Percentiles rank a stretch among this genome's conserved stretches.
These are phyloP conservation scores for Buddleja alternifolia DNA, from an alignment of 257 asterid species.

Conservation along the genomic window DNA sequence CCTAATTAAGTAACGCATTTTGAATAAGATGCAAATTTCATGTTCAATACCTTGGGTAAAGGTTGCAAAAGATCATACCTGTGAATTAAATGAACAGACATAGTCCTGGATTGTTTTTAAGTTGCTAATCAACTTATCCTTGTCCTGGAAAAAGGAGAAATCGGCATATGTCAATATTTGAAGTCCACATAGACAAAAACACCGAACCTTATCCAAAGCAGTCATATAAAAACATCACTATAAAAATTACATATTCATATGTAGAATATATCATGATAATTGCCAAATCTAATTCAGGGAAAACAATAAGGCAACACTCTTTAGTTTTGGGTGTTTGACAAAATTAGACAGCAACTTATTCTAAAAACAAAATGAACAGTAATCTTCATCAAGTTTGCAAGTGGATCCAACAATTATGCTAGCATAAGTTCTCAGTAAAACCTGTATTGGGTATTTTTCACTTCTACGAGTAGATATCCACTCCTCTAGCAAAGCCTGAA, in stretches of 20 bases:
- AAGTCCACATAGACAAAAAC: constrained; percentile 20
- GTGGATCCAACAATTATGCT: constrained; percentile 10
- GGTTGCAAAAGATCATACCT: constrained; percentile 50
- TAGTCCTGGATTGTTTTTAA: constrained; percentile 89
- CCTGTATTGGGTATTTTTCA: constrained; percentile 83
- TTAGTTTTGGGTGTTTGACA: background rate
- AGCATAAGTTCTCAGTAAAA: constrained; percentile 33
- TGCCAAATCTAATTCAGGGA: constrained; percentile 16
- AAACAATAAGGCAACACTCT: background rate
- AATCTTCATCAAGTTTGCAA: constrained; percentile 23
- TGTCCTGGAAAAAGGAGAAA: constrained; percentile 65
- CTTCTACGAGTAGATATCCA: constrained; percentile 78
- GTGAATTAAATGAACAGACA: constrained; percentile 88
- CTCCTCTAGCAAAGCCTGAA: constrained; percentile 96
- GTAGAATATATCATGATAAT: constrained; percentile 9
- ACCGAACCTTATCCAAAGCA: constrained; percentile 5
- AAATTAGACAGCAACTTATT: constrained; percentile 18
- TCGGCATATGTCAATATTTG: constrained; percentile 21
- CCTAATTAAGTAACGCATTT: background rate
- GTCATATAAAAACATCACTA: background rate
- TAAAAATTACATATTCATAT: background rate
- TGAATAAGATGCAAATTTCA: background rate
- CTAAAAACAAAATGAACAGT: constrained; percentile 14
- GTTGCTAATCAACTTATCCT: constrained; percentile 77
- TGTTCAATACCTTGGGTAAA: constrained; percentile 14